phyloP scores from a whole-genome alignment of 2,329 filamentous ascomycete species.

The Seiridium unicorne region DNA sequence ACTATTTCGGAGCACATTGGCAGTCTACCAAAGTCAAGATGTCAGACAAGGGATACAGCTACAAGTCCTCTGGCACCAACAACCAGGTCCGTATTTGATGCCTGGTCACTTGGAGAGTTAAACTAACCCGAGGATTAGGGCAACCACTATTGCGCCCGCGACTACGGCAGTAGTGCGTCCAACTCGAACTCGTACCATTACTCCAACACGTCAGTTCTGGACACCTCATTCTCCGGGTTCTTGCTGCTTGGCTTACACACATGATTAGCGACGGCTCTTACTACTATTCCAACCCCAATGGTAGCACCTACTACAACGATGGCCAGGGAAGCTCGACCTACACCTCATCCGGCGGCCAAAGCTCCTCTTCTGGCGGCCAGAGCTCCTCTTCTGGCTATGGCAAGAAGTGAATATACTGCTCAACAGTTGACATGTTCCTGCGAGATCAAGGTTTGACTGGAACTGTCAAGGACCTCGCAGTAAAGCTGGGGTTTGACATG shows the following conservation, averaged over 20 bases:
- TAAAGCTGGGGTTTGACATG: no score
- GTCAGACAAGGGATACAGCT: constrained; percentile 32
- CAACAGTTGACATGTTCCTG: no score
- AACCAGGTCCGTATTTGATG: constrained; percentile 45
- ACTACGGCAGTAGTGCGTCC: constrained; percentile 55
- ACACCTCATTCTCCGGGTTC: no score
- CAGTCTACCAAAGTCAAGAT: constrained; percentile 17
- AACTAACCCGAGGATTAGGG: constrained; percentile 41
- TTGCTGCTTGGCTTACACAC: background rate
- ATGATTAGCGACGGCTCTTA: constrained; percentile 59
- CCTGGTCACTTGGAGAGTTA: background rate
- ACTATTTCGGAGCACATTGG: no score
- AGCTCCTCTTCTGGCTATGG: constrained; percentile 21
- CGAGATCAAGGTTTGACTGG: no score
- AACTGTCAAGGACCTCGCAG: no score
- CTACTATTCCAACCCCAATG: constrained; percentile 70
- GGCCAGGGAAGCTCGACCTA: constrained; percentile 59
- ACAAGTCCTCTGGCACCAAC: constrained; percentile 60
- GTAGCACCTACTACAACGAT: constrained; percentile 67
- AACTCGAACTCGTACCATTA: constrained; percentile 67
- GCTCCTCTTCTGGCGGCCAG: constrained; percentile 44
- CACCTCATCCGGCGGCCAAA: constrained; percentile 49
- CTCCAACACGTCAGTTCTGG: constrained; percentile 53
- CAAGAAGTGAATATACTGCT: constrained; percentile 8
- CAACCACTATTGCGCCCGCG: constrained; percentile 66